Conservation (phyloP, 108 stramenopile genomes). For the Schizochytrium sp. region DNA sequence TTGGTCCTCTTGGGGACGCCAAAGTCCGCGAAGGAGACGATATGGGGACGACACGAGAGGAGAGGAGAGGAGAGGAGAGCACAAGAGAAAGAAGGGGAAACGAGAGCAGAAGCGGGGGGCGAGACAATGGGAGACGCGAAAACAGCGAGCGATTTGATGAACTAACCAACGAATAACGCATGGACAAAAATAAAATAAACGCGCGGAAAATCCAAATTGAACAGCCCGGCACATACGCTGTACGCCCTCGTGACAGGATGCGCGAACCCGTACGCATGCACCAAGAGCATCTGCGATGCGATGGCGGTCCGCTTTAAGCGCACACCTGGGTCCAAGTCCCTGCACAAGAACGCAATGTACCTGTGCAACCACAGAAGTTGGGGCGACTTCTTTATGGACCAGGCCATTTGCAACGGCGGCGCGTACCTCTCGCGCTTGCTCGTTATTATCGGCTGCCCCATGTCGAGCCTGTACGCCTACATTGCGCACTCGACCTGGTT, state of each 20-base stretch:
- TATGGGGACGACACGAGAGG: no score
- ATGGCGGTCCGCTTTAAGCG: background rate
- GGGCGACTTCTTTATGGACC: slow-evolving; percentile 18
- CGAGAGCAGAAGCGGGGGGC: no score
- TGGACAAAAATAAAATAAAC: no score
- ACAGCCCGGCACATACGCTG: background rate
- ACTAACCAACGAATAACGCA: no score
- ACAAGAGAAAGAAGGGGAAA: no score
- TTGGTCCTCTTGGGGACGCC: no score
- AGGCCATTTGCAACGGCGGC: slow-evolving; percentile 15
- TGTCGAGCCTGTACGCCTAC: slow-evolving; percentile 15
- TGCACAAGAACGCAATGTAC: background rate
- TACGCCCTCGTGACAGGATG: background rate
- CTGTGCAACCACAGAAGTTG: slow-evolving; percentile 12
- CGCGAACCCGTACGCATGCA: background rate
- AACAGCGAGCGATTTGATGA: no score
- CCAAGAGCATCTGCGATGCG: slow-evolving; percentile 9
- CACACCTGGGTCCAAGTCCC: background rate
- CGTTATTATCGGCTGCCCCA: slow-evolving; percentile 9
- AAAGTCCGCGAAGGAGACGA: no score
- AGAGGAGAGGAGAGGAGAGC: no score
- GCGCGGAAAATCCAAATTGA: background rate
- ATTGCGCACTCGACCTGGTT: background rate
- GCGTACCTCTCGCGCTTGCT: background rate
- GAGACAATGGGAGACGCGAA: no score